These are phyloP conservation scores for Betula pendula DNA, from an alignment of 306 rosid genomes.

Conservation along the genomic window DNA sequence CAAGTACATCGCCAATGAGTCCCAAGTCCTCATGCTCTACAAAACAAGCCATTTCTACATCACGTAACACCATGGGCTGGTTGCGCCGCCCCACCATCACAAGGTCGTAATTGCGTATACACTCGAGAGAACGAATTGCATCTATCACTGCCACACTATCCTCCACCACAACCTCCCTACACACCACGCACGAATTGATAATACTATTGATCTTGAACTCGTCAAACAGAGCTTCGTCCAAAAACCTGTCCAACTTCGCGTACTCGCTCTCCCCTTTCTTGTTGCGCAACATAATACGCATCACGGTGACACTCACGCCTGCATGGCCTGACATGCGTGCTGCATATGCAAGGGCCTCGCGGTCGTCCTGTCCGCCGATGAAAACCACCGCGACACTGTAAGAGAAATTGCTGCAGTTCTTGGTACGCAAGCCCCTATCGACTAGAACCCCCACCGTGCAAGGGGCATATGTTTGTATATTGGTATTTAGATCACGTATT, in stretches of 20 bases:
- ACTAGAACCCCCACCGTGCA: slow-evolving; percentile 69
- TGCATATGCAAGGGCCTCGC: slow-evolving; percentile 53
- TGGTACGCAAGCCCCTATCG: slow-evolving; percentile 32
- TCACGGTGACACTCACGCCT: background rate
- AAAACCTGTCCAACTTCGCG: background rate
- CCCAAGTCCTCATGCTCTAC: background rate
- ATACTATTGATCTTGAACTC: background rate
- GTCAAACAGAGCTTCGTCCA: background rate
- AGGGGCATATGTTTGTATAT: slow-evolving; percentile 30
- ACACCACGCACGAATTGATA: background rate
- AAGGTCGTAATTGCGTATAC: background rate
- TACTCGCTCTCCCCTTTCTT: background rate
- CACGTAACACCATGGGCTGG: too few relatives aligned
- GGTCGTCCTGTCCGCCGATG: slow-evolving; percentile 57
- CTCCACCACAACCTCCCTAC: background rate
- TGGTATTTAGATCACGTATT: slow-evolving; percentile 39
- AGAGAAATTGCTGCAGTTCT: background rate
- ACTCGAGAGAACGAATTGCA: background rate
- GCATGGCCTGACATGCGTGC: background rate
- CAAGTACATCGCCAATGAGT: background rate
- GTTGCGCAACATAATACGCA: background rate
- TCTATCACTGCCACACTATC: background rate
- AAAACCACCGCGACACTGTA: slow-evolving; percentile 46
- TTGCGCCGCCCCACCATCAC: background rate
- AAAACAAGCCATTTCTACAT: background rate